These are phyloP conservation scores for Mycena sanguinolenta DNA, from an alignment of 768 basidiomycete genomes.

Conservation along the genomic window DNA sequence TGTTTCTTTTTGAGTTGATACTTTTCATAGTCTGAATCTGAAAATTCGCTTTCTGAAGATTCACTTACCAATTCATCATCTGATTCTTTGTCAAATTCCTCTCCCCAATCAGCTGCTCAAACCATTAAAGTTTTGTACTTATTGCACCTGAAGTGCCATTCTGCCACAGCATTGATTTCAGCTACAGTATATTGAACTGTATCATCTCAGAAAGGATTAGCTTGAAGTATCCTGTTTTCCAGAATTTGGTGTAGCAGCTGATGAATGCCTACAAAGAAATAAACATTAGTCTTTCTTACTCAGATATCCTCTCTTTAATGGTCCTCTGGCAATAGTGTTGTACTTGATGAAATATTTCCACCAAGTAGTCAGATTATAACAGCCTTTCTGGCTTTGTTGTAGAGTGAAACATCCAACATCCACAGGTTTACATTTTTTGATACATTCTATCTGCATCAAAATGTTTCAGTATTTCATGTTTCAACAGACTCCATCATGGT, in stretches of 20 bases:
- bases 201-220: background rate
- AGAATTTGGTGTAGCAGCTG: background rate
- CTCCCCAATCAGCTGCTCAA: constrained; percentile 7
- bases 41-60: background rate
- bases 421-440: constrained; percentile 4
- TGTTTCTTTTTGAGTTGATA: background rate
- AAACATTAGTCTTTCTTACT: constrained; percentile 4
- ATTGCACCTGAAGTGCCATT: constrained; percentile 19
- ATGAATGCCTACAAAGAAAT: constrained; percentile 12
- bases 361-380: constrained; percentile 9
- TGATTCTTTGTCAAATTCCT: constrained; percentile 15
- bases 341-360: constrained; percentile 17
- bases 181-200: background rate
- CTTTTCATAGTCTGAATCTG: constrained; percentile 2
- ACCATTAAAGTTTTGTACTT: constrained; percentile 15
- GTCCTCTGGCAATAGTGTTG: constrained; percentile 11
- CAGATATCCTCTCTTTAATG: background rate
- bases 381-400: background rate
- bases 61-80: constrained; percentile 13
- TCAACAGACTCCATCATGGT: too few relatives aligned
- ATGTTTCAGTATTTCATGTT: too few relatives aligned
- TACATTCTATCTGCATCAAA: background rate
- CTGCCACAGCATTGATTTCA: constrained; percentile 13
- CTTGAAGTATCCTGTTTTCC: background rate
- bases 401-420: background rate